phyloP scores from a whole-genome alignment of 768 basidiomycete genomes.

The Trametes maxima region DNA sequence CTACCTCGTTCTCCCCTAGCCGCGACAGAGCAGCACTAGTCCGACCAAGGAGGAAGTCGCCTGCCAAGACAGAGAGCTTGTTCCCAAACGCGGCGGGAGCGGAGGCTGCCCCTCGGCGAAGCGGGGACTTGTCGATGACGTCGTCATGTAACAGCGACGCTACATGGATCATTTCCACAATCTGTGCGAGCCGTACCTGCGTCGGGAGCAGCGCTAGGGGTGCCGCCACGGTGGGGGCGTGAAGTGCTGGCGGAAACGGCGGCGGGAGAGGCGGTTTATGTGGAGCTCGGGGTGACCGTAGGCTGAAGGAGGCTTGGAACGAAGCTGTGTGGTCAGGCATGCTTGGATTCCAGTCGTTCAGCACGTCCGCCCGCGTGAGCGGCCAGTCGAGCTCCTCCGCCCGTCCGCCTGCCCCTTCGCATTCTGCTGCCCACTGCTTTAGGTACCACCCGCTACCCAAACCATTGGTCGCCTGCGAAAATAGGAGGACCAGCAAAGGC shows the following conservation, averaged over 20 bases:
- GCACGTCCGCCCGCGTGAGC: constrained; percentile 75
- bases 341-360: constrained; percentile 89
- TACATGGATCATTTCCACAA: constrained; percentile 98
- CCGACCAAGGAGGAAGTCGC: constrained; percentile 93
- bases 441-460: constrained; percentile 65
- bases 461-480: constrained; percentile 92
- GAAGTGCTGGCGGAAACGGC: constrained; percentile 19
- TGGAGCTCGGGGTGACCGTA: constrained; percentile 43
- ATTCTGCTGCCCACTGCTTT: constrained; percentile 61
- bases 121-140: constrained; percentile 74
- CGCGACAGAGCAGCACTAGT: constrained; percentile 86
- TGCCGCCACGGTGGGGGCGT: constrained; percentile 36
- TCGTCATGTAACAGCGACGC: constrained; percentile 93
- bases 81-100: constrained; percentile 84
- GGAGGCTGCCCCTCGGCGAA: constrained; percentile 68
- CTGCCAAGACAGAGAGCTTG: constrained; percentile 91
- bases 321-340: constrained; percentile 79
- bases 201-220: constrained; percentile 68
- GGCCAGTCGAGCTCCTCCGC: constrained; percentile 73
- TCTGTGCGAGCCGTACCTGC: constrained; percentile 90
- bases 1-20: constrained; percentile 85
- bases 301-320: constrained; percentile 52
- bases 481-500: constrained; percentile 85
- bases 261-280: constrained; percentile 38
- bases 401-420: constrained; percentile 55